Evolutionary conservation across 2,329 filamentous ascomycete genomes (phyloP).

Genomic region (Fusarium redolens): DNA sequence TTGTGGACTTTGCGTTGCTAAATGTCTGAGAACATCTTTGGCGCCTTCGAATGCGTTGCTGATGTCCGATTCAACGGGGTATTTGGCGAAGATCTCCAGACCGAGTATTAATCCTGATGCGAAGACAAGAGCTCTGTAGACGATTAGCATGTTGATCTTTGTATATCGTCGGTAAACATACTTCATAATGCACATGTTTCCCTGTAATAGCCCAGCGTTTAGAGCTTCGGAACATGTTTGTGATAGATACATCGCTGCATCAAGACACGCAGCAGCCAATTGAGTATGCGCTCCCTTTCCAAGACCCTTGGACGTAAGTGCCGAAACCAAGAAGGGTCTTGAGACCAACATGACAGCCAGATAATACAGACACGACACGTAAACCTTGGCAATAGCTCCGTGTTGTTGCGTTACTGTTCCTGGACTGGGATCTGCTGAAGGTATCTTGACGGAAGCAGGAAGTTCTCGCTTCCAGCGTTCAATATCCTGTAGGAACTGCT

Average conservation of each 20-base stretch:
- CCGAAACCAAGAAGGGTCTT: constrained; percentile 64
- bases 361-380: constrained; percentile 69
- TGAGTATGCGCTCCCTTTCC: constrained; percentile 46
- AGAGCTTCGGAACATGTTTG: constrained; percentile 64
- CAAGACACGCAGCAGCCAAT: constrained; percentile 64
- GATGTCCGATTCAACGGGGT: constrained; percentile 57
- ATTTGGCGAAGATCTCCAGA: constrained; percentile 65
- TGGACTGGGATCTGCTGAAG: constrained; percentile 4
- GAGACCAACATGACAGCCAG: constrained; percentile 69
- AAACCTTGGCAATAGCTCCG: constrained; percentile 60
- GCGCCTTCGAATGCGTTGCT: constrained; percentile 62
- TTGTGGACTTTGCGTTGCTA: constrained; percentile 63
- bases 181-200: constrained; percentile 71
- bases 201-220: constrained; percentile 56
- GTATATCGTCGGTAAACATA: constrained; percentile 43
- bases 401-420: constrained; percentile 34
- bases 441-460: constrained; percentile 49
- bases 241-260: constrained; percentile 65
- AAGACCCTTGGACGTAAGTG: constrained; percentile 53
- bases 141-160: not conserved
- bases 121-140: constrained; percentile 62
- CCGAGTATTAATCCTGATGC: constrained; percentile 67
- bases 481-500: constrained; percentile 55
- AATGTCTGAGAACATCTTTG: constrained; percentile 59
- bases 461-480: constrained; percentile 59